Conservation (phyloP, 192 early-diverging fungal species). For the Backusella luteola region DNA sequence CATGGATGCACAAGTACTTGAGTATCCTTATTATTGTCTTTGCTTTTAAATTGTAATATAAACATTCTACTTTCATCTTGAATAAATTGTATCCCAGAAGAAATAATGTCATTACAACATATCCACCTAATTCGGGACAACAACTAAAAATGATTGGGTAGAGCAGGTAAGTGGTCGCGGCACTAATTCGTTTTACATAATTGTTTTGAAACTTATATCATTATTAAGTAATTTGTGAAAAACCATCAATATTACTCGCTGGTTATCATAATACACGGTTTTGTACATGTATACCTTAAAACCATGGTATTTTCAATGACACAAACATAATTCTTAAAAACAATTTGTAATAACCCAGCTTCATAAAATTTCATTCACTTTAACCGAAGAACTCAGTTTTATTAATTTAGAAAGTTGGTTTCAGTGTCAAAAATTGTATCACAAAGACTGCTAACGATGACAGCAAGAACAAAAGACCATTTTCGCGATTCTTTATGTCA, state of each 20-base stretch:
- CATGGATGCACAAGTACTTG: neutral
- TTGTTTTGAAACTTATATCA: neutral
- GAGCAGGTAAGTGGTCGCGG: neutral
- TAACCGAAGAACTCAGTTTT: too few relatives aligned
- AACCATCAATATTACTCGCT: neutral
- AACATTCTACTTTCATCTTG: neutral
- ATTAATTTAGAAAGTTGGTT: too few relatives aligned
- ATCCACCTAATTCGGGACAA: neutral
- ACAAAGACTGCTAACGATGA: too few relatives aligned
- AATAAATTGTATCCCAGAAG: neutral
- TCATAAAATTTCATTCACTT: neutral
- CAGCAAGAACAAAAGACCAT: too few relatives aligned
- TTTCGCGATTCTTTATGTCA: too few relatives aligned
- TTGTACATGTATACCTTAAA: too few relatives aligned
- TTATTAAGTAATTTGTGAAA: too few relatives aligned
- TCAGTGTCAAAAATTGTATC: too few relatives aligned
- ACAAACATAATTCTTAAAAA: neutral
- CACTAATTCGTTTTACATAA: neutral
- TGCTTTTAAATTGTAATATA: neutral
- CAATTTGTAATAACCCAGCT: neutral
- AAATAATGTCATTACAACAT: neutral
- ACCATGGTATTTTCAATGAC: too few relatives aligned
- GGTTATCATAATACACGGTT: too few relatives aligned
- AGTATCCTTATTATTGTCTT: neutral
- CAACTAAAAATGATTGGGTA: neutral